Percentiles rank a stretch among this genome's conserved stretches.
Conservation (phyloP, 495 filamentous ascomycete species). For the Ramalina peruviana region DNA sequence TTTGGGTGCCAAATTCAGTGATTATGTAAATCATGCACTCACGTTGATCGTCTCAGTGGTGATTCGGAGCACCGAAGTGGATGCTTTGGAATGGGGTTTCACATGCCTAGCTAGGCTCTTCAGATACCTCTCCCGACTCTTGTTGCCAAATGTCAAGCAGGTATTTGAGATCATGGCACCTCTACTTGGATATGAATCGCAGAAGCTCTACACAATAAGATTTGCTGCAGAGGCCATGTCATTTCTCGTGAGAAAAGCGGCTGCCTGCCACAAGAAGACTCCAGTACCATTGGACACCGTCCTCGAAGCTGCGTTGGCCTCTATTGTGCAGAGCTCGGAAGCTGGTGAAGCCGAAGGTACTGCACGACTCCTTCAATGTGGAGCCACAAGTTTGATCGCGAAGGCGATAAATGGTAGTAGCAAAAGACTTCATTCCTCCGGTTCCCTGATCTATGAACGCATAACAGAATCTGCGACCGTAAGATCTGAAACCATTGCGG, state of each 20-base stretch:
- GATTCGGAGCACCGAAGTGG: slow-evolving; percentile 48
- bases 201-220: slow-evolving; percentile 69
- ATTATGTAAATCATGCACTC: slow-evolving; percentile 61
- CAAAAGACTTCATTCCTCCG: slow-evolving; percentile 65
- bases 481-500: slow-evolving; percentile 31
- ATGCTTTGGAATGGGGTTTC: slow-evolving; percentile 94
- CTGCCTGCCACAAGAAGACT: slow-evolving; percentile 55
- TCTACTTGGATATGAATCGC: slow-evolving; percentile 67
- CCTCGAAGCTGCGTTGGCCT: slow-evolving; percentile 50
- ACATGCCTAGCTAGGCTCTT: slow-evolving; percentile 88
- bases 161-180: slow-evolving; percentile 72
- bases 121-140: slow-evolving; percentile 80
- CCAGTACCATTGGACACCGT: slow-evolving; percentile 51
- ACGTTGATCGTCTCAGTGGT: slow-evolving; percentile 51
- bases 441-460: slow-evolving; percentile 50
- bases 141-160: slow-evolving; percentile 74
- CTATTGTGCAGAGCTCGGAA: slow-evolving; percentile 41
- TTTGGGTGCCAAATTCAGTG: slow-evolving; percentile 75
- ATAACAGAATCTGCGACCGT: slow-evolving; percentile 42
- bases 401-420: slow-evolving; percentile 81
- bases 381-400: slow-evolving; percentile 78
- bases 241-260: slow-evolving; percentile 82
- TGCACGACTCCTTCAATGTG: slow-evolving; percentile 52
- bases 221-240: slow-evolving; percentile 93
- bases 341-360: slow-evolving; percentile 35